Conservation (phyloP, 2,329 filamentous ascomycete genomes). For the Claviceps humidiphila region DNA sequence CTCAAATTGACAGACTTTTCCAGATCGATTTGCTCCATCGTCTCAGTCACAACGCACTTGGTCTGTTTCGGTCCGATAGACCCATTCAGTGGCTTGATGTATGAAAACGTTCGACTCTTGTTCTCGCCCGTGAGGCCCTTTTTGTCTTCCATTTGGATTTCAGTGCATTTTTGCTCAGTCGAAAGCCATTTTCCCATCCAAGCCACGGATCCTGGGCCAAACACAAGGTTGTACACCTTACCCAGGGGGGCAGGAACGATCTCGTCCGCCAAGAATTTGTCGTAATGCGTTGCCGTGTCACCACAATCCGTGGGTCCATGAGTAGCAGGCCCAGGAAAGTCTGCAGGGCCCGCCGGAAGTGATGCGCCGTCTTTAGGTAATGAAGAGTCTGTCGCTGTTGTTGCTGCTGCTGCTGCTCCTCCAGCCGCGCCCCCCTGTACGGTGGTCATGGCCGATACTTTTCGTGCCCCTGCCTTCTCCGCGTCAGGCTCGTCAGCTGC, state of each 20-base stretch:
- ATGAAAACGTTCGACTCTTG: conserved; percentile 62
- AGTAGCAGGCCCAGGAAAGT: conserved; percentile 73
- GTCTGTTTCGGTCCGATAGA: conserved; percentile 87
- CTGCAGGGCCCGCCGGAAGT: conserved; percentile 31
- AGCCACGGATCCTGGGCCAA: conserved; percentile 62
- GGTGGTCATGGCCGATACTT: conserved; percentile 47
- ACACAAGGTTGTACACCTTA: conserved; percentile 80
- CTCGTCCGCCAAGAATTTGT: conserved; percentile 76
- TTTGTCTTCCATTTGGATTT: conserved; percentile 79
- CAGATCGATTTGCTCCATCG: conserved; percentile 69
- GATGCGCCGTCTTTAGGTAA: conserved; percentile 30
- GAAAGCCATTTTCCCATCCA: conserved; percentile 84
- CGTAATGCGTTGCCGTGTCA: conserved; percentile 67
- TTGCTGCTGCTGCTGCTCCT: not conserved
- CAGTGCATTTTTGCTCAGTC: conserved; percentile 75
- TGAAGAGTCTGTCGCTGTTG: conserved; percentile 26
- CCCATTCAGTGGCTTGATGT: conserved; percentile 79
- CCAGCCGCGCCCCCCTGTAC: conserved; percentile 24
- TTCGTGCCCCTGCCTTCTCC: conserved; percentile 55
- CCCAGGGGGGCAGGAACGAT: conserved; percentile 76
- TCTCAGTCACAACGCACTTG: conserved; percentile 81
- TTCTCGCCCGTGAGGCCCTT: conserved; percentile 64
- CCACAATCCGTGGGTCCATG: conserved; percentile 79
- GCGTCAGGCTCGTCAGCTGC: conserved; percentile 32
- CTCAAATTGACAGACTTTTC: conserved; percentile 79